Evolutionary conservation across 208 protist species (phyloP), one percentile per base, ranked within the genome.

Genomic region (Trypanosoma cruzi): DNA sequence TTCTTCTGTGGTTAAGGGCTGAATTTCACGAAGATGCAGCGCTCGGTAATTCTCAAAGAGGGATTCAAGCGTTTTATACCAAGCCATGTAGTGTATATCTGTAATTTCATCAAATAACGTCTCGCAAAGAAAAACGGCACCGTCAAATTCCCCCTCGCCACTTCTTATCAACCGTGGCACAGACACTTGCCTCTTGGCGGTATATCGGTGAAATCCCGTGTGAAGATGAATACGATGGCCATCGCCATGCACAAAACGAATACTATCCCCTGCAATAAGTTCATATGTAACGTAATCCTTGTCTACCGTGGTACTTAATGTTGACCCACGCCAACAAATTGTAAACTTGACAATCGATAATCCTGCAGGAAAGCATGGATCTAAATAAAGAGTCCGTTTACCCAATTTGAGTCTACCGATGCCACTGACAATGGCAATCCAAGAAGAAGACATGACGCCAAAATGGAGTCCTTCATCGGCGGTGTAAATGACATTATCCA

Each of bases 401-500:
- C 64, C 66, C 37, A 89, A 73, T 28, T 70, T 69, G 26, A 93
- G 74, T n/a, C 92, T 88, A 24, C 92, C 92, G 56, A 93, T 85
- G 37, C 92, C 92, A 53, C 71, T 79, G 28, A 92, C 86, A 55
- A 97, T 64, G 16, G 82, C 79, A 13, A 86, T 69, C 62, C 87
- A 79, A 22, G 85, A 74, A 32, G 71, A 44, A 13, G 85, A 82
- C 76, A 97, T 95, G 31, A 85, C 83, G 49, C 84, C 78, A 72
- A 93, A 92, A 85, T 97, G 74, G 32, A 97, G 75, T n/a, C 92
- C 92, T 46, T 94, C 88, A 55, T 95, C 89, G 0, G 86, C 84
- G 10, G 82, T 84, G 76, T 92, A 93, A 37, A 88, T 80, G 50
- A 97, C 84, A 74, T 97, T 95, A 70, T 95, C 92, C 11, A 97